A percentile compares a stretch with the other conserved stretches of the same genome.
Conservation (phyloP, 1,284 basidiomycete species). For the Ustilago curta region DNA sequence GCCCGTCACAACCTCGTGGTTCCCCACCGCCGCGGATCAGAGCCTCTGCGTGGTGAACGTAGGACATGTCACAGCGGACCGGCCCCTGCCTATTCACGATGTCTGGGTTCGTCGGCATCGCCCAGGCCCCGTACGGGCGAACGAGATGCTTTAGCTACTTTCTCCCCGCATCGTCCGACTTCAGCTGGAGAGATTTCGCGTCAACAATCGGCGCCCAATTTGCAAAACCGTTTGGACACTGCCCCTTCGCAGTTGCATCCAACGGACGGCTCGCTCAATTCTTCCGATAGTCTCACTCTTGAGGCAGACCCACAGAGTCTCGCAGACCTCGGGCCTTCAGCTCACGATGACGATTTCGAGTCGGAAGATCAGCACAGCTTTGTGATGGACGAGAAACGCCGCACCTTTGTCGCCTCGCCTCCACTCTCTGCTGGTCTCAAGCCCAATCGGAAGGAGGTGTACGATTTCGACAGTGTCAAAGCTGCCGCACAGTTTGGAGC, state of each 20-base stretch:
- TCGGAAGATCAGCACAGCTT: slow-evolving; percentile 14
- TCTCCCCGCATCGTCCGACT: background rate
- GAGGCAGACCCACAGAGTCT: background rate
- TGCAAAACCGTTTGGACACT: slow-evolving; percentile 3
- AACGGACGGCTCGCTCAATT: slow-evolving; percentile 10
- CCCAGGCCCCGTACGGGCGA: slow-evolving; percentile 22
- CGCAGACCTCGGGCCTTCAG: too few relatives aligned
- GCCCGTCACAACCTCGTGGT: slow-evolving; percentile 19
- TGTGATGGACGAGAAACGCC: slow-evolving; percentile 38
- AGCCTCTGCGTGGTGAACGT: background rate
- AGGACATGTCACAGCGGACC: slow-evolving; percentile 5
- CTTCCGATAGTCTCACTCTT: slow-evolving; percentile 12
- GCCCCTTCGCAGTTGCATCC: slow-evolving; percentile 7
- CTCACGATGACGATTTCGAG: slow-evolving; percentile 10
- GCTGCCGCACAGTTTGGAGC: slow-evolving; percentile 35
- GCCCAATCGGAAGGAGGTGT: slow-evolving; percentile 37
- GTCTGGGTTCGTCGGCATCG: slow-evolving; percentile 21
- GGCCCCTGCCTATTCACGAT: slow-evolving; percentile 27
- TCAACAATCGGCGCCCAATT: background rate
- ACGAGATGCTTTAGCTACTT: background rate
- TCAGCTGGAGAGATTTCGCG: slow-evolving; percentile 4
- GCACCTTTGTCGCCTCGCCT: slow-evolving; percentile 36
- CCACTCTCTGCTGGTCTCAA: slow-evolving; percentile 31
- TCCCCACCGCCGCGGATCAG: background rate
- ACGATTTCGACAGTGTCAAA: slow-evolving; percentile 48